Evolutionary conservation across 805 yeast genomes (phyloP).

Genomic region (Saccharomyces mikatae): DNA sequence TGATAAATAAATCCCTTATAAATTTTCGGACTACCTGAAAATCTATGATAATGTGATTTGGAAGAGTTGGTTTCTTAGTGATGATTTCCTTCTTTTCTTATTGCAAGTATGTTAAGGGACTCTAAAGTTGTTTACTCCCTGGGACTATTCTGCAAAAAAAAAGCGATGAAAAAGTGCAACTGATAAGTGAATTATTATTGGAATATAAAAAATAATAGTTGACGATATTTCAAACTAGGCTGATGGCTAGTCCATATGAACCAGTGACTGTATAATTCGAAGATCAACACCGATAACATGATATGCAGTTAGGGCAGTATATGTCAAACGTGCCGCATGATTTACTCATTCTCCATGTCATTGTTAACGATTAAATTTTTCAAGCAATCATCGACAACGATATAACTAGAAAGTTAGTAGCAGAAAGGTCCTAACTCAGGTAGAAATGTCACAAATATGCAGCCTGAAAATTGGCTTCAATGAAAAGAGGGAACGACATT

Average conservation of each 20-base stretch:
- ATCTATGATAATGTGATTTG: neutral
- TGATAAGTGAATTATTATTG: neutral
- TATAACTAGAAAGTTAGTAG: too few relatives aligned
- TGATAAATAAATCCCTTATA: too few relatives aligned
- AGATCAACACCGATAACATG: neutral
- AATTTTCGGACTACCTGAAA: too few relatives aligned
- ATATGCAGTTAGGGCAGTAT: neutral
- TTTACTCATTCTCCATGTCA: neutral
- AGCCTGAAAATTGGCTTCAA: neutral
- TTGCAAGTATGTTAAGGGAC: neutral
- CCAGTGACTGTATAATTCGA: neutral
- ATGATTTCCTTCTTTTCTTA: neutral
- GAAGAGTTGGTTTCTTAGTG: neutral
- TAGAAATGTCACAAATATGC: too few relatives aligned
- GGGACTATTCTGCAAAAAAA: neutral
- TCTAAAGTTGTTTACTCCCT: neutral
- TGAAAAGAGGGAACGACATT: neutral
- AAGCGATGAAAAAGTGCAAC: neutral
- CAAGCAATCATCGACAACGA: neutral
- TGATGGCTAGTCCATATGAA: neutral
- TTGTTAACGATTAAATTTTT: neutral
- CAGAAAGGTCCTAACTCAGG: neutral
- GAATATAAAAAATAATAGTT: neutral
- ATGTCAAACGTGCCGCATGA: neutral
- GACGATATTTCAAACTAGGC: neutral